Percentiles rank a stretch among this genome's conserved stretches.
Conservation (phyloP, 2,329 filamentous ascomycete species). For the Tolypocladium endophyticum region DNA sequence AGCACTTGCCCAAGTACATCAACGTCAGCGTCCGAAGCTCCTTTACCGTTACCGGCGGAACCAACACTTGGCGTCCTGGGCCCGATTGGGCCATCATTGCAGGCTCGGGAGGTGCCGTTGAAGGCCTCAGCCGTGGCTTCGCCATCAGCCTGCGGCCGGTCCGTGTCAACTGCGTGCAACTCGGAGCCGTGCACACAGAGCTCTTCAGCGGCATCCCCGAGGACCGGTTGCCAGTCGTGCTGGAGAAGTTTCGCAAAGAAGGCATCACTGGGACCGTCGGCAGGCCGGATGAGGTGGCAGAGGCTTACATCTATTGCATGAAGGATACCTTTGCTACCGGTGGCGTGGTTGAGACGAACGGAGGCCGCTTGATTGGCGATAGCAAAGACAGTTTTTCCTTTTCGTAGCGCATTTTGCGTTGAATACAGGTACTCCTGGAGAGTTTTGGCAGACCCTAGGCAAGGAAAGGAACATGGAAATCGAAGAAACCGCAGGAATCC, state of each 20-base stretch:
- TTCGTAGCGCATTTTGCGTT: neutral
- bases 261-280: conserved; percentile 13
- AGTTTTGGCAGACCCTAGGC: too few species aligned
- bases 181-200: conserved; percentile 41
- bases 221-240: conserved; percentile 4
- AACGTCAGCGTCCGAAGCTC: conserved; percentile 29
- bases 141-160: conserved; percentile 54
- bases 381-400: conserved; percentile 3
- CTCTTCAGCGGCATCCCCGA: conserved; percentile 14
- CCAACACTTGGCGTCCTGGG: conserved; percentile 37
- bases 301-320: conserved; percentile 32
- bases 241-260: conserved; percentile 8
- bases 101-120: conserved; percentile 36
- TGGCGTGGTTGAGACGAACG: conserved; percentile 13
- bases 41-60: conserved; percentile 47
- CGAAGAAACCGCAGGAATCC: too few species aligned
- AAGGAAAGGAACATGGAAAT: too few species aligned
- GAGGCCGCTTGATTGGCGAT: conserved; percentile 13
- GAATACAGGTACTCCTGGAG: too few species aligned
- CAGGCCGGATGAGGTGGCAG: conserved; percentile 27
- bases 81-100: conserved; percentile 39
- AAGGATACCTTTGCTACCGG: conserved; percentile 28
- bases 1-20: conserved; percentile 34
- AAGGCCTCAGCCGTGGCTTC: conserved; percentile 42
- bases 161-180: conserved; percentile 51